These are phyloP conservation scores for Trichoderma endophyticum DNA, from an alignment of 2,329 filamentous ascomycete species.

Conservation along the genomic window DNA sequence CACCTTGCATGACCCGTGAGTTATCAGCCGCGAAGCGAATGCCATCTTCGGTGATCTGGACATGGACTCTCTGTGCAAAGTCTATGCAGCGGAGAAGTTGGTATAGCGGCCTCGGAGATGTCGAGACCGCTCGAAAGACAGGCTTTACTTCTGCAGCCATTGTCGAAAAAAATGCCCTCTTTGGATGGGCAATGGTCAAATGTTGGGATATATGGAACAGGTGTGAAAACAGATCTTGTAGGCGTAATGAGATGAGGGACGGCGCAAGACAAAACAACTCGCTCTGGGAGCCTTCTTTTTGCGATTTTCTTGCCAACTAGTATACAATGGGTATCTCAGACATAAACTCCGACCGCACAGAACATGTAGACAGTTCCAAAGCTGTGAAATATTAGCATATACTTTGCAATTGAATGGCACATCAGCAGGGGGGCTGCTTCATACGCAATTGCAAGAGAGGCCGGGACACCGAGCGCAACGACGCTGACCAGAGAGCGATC, in stretches of 20 bases:
- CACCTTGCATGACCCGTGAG: slow-evolving; percentile 86
- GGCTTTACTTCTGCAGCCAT: slow-evolving; percentile 41
- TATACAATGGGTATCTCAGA: slow-evolving; percentile 61
- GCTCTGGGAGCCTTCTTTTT: slow-evolving; percentile 27
- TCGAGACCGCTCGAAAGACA: slow-evolving; percentile 72
- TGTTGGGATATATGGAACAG: background rate
- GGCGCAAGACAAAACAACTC: slow-evolving; percentile 23
- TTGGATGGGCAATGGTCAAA: background rate
- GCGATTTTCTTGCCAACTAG: slow-evolving; percentile 30
- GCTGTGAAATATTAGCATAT: slow-evolving; percentile 46
- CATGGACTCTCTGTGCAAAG: slow-evolving; percentile 56
- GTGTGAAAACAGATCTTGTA: background rate
- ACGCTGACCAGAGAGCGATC: slow-evolving; percentile 80
- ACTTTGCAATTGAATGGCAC: slow-evolving; percentile 14
- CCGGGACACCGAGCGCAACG: slow-evolving; percentile 75
- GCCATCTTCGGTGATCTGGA: slow-evolving; percentile 79
- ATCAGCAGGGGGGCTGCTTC: slow-evolving; percentile 32
- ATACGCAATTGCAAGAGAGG: slow-evolving; percentile 87
- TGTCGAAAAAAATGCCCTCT: background rate
- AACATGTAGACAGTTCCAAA: slow-evolving; percentile 98
- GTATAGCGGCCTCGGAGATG: slow-evolving; percentile 72
- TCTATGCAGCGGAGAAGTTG: slow-evolving; percentile 58
- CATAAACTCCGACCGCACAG: slow-evolving; percentile 97
- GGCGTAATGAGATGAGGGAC: background rate
- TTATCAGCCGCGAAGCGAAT: slow-evolving; percentile 87